Conservation (phyloP, 2,329 filamentous ascomycete genomes). For the Fusarium verrucosum region DNA sequence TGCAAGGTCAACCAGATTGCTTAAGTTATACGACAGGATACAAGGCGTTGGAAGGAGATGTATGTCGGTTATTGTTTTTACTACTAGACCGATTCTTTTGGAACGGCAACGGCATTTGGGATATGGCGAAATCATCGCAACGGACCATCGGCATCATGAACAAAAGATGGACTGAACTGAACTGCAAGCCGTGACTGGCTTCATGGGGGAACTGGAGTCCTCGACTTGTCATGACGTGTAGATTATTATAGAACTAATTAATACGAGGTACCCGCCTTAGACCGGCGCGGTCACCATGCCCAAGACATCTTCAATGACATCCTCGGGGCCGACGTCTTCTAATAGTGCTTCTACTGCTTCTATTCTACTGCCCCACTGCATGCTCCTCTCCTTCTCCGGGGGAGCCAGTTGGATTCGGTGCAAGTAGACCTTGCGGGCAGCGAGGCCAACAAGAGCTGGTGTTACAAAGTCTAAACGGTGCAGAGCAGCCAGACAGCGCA, state of each 20-base stretch:
- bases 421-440: conserved; percentile 85
- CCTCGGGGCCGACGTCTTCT: conserved; percentile 67
- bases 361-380: conserved; percentile 90
- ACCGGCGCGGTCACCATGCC: conserved; percentile 64
- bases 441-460: conserved; percentile 83
- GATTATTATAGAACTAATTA: conserved; percentile 46
- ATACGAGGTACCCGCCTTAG: conserved; percentile 40
- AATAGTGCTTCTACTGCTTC: conserved; percentile 74
- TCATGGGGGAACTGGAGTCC: conserved; percentile 32
- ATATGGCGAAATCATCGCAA: conserved; percentile 32
- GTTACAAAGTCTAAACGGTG: conserved; percentile 84
- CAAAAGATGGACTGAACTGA: conserved; percentile 28
- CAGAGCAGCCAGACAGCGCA: conserved; percentile 79
- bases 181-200: conserved; percentile 28
- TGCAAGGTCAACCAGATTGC: conserved; percentile 84
- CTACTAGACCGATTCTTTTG: conserved; percentile 28
- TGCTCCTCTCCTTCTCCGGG: conserved; percentile 80
- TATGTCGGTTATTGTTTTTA: conserved; percentile 36
- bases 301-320: conserved; percentile 72
- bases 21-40: conserved; percentile 50
- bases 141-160: conserved; percentile 32
- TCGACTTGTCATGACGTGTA: conserved; percentile 36
- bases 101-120: conserved; percentile 41
- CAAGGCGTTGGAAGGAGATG: conserved; percentile 41
- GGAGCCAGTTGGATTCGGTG: conserved; percentile 80